Evolutionary conservation across 768 basidiomycete species (phyloP).

Genomic region (Russula dissimulans): DNA sequence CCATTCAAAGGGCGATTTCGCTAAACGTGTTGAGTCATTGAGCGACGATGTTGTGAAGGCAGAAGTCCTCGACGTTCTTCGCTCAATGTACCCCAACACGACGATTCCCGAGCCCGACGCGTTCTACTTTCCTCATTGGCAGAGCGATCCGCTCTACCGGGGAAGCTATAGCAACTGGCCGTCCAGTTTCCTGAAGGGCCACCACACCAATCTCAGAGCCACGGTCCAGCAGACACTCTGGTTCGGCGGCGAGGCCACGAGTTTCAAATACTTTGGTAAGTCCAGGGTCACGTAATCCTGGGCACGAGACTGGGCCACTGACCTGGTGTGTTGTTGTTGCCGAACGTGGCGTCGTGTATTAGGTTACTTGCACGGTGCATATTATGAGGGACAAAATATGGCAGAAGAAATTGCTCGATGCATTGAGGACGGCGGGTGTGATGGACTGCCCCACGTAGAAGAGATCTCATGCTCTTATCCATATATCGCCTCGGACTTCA

Average conservation of each 20-base stretch:
- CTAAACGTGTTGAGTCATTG: constrained; percentile 48
- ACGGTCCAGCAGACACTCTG: constrained; percentile 43
- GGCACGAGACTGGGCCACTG: not conserved
- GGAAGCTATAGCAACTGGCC: constrained; percentile 69
- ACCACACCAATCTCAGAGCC: constrained; percentile 49
- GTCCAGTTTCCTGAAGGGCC: constrained; percentile 43
- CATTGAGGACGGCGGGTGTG: constrained; percentile 19
- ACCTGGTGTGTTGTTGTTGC: not conserved
- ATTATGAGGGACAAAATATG: constrained; percentile 27
- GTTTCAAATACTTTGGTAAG: constrained; percentile 47
- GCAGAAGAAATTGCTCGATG: constrained; percentile 24
- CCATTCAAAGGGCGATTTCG: constrained; percentile 44
- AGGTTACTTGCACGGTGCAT: constrained; percentile 30
- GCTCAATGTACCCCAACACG: constrained; percentile 47
- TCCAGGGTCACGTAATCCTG: constrained; percentile 6
- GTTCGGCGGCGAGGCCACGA: constrained; percentile 59
- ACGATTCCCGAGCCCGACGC: constrained; percentile 46
- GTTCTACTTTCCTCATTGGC: constrained; percentile 50
- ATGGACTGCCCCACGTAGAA: constrained; percentile 17
- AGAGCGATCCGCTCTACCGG: constrained; percentile 40
- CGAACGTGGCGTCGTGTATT: not conserved
- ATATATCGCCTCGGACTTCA: constrained; percentile 17
- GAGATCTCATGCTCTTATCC: constrained; percentile 22
- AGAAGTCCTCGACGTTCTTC: constrained; percentile 51
- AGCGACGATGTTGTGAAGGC: constrained; percentile 36